Evolutionary conservation across 495 filamentous ascomycete species (phyloP), one percentile per base, ranked within the genome.

Genomic region (Sabuloglossum arenarium): DNA sequence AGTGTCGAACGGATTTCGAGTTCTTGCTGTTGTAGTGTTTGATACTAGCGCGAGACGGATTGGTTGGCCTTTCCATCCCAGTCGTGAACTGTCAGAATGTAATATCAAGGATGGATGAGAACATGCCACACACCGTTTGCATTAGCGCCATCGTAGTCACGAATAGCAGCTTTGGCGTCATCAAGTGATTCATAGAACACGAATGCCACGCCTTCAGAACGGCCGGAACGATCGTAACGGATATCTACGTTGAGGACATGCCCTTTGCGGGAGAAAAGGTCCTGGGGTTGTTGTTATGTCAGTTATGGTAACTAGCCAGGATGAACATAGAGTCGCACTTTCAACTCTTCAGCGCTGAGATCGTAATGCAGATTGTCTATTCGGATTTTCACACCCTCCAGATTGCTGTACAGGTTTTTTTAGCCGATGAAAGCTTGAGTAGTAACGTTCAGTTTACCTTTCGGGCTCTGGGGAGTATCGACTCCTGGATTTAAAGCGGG

Each of bases 291-390:
- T 47, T 30, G n/a, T n/a, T 6, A 19, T 30, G 49, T 58, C 25
- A 52, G 43, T 56, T 58, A 56, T 29, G 59, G 63, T 24, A 14
- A 23, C 24, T 23, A 12, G n/a, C 12, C 29, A 37, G 9, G 31
- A 34, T 30, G 23, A 1, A 21, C 32, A n/a, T 43, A 29, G 24
- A 16, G 53, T 24, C 71, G 52, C 77, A 90, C 90, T 63, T 86
- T 75, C 52, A 96, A 77, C 63, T 96, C 90, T 29, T 79, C 79
- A 67, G 90, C 83, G 25, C 84, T 87, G 56, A 96, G 76, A 43
- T 96, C 90, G 69, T 94, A 96, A 68, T 96, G 90, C 51, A 96
- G 69, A 65, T 95, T 95, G 59, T 94, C 87, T 50, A 96, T 82
- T 55, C 82, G 82, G 59, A 96, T 68, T 67, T 86, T 89, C 52